Evolutionary conservation across 192 early-diverging fungal genomes (phyloP).

Genomic region (Linnemannia elongata): DNA sequence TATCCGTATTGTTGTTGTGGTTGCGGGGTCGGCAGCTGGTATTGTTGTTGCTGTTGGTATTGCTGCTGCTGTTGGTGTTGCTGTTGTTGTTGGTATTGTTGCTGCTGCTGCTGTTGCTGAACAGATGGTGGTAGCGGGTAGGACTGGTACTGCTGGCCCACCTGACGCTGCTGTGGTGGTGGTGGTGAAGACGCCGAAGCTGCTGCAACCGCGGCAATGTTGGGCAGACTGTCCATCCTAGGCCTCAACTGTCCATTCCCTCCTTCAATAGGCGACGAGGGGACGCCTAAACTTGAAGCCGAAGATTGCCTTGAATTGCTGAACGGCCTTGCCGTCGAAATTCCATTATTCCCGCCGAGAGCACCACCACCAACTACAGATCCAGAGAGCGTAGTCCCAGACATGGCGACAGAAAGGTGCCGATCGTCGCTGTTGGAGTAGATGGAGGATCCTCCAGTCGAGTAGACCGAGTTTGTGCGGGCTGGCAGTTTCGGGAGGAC

Average conservation of each 20-base stretch:
- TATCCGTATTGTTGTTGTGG: conserved; percentile 53
- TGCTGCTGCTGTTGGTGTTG: conserved; percentile 2
- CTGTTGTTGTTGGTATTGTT: conserved; percentile 10
- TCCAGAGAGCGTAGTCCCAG: background rate
- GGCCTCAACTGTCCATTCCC: conserved; percentile 15
- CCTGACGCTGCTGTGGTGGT: conserved; percentile 19
- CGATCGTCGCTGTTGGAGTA: background rate
- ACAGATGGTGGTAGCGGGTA: background rate
- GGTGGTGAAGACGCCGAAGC: background rate
- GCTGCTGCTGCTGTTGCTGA: conserved; percentile 13
- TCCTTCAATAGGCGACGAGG: conserved; percentile 34
- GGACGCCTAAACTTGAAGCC: conserved; percentile 20
- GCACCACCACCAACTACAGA: background rate
- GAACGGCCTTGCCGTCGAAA: conserved; percentile 8
- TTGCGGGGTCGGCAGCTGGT: conserved; percentile 20
- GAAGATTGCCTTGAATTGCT: conserved; percentile 28
- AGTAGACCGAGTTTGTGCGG: conserved; percentile 21
- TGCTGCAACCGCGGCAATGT: background rate
- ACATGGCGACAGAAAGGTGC: background rate
- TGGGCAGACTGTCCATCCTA: conserved; percentile 41
- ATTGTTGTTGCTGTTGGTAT: conserved; percentile 21
- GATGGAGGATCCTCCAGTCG: background rate
- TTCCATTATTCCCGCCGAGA: background rate
- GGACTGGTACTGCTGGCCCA: conserved; percentile 22
- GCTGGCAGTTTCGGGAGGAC: conserved; percentile 44